Conservation (phyloP, 805 yeast genomes). For the Nakazawaea pomicola region DNA sequence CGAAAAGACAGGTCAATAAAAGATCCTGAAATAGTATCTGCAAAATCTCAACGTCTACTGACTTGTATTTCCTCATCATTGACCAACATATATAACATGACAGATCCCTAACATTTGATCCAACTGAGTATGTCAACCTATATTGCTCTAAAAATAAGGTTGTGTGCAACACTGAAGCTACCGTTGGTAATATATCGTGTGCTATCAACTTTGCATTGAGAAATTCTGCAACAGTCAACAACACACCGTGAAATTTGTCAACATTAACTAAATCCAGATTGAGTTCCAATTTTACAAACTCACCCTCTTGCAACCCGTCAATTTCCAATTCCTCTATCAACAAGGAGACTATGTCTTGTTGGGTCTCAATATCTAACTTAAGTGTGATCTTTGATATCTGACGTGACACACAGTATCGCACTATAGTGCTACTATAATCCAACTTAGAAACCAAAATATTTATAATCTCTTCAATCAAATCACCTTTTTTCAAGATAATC, state of each 20-base stretch:
- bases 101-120: slow-evolving; percentile 75
- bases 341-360: slow-evolving; percentile 34
- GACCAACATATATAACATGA: slow-evolving; percentile 88
- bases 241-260: slow-evolving; percentile 49
- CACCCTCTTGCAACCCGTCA: slow-evolving; percentile 8
- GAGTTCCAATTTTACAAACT: slow-evolving; percentile 15
- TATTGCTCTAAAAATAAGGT: slow-evolving; percentile 57
- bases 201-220: slow-evolving; percentile 20
- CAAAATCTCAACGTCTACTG: slow-evolving; percentile 17
- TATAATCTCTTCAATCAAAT: slow-evolving; percentile 42
- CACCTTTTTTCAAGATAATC: slow-evolving; percentile 25
- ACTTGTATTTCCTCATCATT: slow-evolving; percentile 37
- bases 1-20: slow-evolving; percentile 56
- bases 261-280: slow-evolving; percentile 30
- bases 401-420: slow-evolving; percentile 65
- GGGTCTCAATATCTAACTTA: slow-evolving; percentile 27
- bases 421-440: slow-evolving; percentile 44
- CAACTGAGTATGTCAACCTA: slow-evolving; percentile 45
- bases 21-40: slow-evolving; percentile 31
- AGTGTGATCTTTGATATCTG: slow-evolving; percentile 47
- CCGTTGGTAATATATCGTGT: slow-evolving; percentile 16
- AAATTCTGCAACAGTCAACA: slow-evolving; percentile 54
- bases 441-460: slow-evolving; percentile 40
- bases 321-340: slow-evolving; percentile 31
- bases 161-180: slow-evolving; percentile 35